A percentile compares a stretch with the other conserved stretches of the same genome.
These are phyloP conservation scores for Blastobotrys attinorum DNA, from an alignment of 805 yeast species.

Conservation along the genomic window DNA sequence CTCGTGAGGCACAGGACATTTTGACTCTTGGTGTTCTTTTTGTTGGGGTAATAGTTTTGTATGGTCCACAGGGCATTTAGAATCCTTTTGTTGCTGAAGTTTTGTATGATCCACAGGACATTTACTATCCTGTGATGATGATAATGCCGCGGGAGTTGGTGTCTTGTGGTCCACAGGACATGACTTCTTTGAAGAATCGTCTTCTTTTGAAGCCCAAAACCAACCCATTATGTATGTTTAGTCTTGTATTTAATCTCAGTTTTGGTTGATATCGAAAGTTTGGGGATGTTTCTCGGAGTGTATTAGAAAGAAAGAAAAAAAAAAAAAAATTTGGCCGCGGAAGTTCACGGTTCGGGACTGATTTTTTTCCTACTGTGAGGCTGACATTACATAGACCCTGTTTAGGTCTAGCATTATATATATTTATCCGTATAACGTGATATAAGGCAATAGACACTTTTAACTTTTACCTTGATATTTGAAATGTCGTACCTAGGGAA, in stretches of 20 bases:
- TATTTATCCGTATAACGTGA: too few species aligned
- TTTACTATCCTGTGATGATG: constrained; percentile 16
- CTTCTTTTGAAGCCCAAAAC: constrained; percentile 64
- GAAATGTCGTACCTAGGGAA: too few species aligned
- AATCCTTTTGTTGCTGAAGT: constrained; percentile 11
- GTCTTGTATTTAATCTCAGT: too few species aligned
- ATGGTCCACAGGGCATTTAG: constrained; percentile 29
- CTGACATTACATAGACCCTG: too few species aligned
- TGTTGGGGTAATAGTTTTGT: constrained; percentile 8
- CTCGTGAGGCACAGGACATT: constrained; percentile 36
- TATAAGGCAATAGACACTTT: too few species aligned
- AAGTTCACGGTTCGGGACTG: too few species aligned
- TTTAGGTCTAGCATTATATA: too few species aligned
- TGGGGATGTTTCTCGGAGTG: too few species aligned
- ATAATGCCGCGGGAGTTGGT: constrained; percentile 1
- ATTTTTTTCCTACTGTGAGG: too few species aligned
- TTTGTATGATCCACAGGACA: constrained; percentile 38
- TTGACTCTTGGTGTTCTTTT: constrained; percentile 2
- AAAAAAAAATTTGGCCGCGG: not conserved
- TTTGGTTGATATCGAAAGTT: not conserved
- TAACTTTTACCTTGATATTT: too few species aligned
- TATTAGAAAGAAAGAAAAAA: too few species aligned
- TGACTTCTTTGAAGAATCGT: constrained; percentile 9
- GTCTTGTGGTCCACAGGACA: not conserved
- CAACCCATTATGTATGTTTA: constrained; percentile 55